Evolutionary conservation across 192 early-diverging fungal genomes (phyloP).

Genomic region (Gaertneriomyces semiglobifer): DNA sequence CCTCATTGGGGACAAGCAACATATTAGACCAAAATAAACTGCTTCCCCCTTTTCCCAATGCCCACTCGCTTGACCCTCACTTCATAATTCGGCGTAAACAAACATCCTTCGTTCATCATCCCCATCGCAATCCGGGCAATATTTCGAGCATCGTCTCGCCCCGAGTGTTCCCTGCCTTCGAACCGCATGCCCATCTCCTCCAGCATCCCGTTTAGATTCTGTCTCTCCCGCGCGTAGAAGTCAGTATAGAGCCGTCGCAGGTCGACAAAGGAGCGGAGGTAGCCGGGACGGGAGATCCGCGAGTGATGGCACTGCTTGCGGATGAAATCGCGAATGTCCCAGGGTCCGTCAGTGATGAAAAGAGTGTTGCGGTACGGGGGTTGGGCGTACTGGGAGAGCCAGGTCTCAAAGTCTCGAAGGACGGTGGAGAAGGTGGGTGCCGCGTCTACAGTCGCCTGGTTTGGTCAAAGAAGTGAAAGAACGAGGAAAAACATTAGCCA

Average conservation of each 20-base stretch:
- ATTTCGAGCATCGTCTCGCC: constrained; percentile 79
- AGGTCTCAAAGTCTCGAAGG: constrained; percentile 47
- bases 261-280: constrained; percentile 65
- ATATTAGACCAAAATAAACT: neutral
- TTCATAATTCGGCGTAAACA: constrained; percentile 30
- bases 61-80: constrained; percentile 11
- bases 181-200: constrained; percentile 56
- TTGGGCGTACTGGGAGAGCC: constrained; percentile 37
- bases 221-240: constrained; percentile 46
- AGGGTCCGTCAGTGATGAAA: constrained; percentile 63
- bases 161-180: constrained; percentile 71
- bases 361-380: constrained; percentile 42
- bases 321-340: constrained; percentile 83
- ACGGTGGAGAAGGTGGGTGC: constrained; percentile 51
- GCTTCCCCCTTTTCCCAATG: constrained; percentile 9
- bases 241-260: constrained; percentile 56
- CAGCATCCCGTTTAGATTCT: constrained; percentile 69
- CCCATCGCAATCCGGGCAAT: constrained; percentile 64
- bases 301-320: constrained; percentile 65
- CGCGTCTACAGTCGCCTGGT: constrained; percentile 46
- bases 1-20: no score
- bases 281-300: constrained; percentile 50
- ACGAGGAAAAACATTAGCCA: neutral
- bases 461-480: neutral
- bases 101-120: constrained; percentile 49